Conservation (phyloP, 495 filamentous ascomycete genomes). For the Aspergillus steynii region DNA sequence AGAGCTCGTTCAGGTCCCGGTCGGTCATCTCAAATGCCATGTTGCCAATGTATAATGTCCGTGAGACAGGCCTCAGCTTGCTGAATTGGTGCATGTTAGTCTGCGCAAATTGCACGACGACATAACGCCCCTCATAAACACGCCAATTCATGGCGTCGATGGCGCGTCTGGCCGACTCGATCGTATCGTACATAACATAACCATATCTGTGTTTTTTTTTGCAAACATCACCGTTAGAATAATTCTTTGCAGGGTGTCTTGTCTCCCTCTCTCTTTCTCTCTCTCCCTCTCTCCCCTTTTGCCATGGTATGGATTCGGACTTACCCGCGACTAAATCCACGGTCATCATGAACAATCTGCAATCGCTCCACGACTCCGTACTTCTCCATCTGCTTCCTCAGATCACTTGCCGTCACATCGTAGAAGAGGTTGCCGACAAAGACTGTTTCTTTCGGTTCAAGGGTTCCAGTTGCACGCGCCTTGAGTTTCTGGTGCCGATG, state of each 20-base stretch:
- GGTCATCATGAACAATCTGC: conserved; percentile 64
- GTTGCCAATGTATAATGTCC: conserved; percentile 84
- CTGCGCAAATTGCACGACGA: conserved; percentile 57
- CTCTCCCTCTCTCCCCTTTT: too few species aligned
- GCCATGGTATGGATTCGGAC: conserved; percentile 34
- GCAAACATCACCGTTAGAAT: conserved; percentile 2
- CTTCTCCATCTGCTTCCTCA: conserved; percentile 63
- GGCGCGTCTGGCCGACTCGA: conserved; percentile 60
- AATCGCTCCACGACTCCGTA: conserved; percentile 60
- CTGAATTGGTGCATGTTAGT: conserved; percentile 32
- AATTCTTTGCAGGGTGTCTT: not conserved
- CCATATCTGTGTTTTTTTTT: conserved; percentile 60
- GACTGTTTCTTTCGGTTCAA: conserved; percentile 45
- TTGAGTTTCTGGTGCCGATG: conserved; percentile 13
- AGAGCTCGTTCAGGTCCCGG: conserved; percentile 79
- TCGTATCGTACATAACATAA: conserved; percentile 66
- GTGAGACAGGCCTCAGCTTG: conserved; percentile 45
- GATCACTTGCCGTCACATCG: conserved; percentile 72
- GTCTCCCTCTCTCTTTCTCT: not conserved
- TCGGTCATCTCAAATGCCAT: conserved; percentile 89
- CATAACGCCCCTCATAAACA: conserved; percentile 77
- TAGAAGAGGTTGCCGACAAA: conserved; percentile 89
- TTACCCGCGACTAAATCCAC: conserved; percentile 87
- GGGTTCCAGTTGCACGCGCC: conserved; percentile 2
- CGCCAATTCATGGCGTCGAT: conserved; percentile 63